These are phyloP conservation scores for Cystoisospora suis DNA, from an alignment of 169 alveolate genomes.

Conservation along the genomic window DNA sequence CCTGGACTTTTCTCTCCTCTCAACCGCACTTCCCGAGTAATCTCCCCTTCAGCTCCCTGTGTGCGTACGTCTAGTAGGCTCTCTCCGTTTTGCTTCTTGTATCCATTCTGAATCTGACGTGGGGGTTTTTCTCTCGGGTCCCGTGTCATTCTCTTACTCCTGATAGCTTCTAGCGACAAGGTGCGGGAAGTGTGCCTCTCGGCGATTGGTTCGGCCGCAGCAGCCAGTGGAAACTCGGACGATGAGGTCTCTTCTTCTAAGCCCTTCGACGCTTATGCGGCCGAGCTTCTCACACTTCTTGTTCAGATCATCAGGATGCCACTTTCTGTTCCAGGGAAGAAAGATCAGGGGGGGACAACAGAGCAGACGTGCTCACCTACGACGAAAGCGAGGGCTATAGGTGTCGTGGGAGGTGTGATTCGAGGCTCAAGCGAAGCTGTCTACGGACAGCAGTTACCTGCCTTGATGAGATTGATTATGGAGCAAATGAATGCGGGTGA, in stretches of 20 bases:
- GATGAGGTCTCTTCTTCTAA: neutral
- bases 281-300: constrained; percentile 16
- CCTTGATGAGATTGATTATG: neutral
- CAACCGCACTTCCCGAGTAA: too few species aligned
- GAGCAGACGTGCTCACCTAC: constrained; percentile 25
- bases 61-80: too few species aligned
- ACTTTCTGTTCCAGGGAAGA: neutral
- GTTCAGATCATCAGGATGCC: constrained; percentile 19
- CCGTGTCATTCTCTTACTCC: neutral
- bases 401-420: constrained; percentile 41
- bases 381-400: constrained; percentile 46
- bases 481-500: constrained; percentile 15
- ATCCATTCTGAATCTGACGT: too few species aligned
- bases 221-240: constrained; percentile 30
- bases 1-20: too few species aligned
- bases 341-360: neutral
- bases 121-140: neutral
- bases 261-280: constrained; percentile 32
- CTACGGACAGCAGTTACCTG: constrained; percentile 31
- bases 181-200: constrained; percentile 39
- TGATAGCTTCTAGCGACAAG: constrained; percentile 28
- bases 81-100: too few species aligned
- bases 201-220: constrained; percentile 50
- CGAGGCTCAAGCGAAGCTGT: neutral
- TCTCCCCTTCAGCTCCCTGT: too few species aligned